Evolutionary conservation across 208 protist species (phyloP).

Genomic region (Zelonia costaricensis): DNA sequence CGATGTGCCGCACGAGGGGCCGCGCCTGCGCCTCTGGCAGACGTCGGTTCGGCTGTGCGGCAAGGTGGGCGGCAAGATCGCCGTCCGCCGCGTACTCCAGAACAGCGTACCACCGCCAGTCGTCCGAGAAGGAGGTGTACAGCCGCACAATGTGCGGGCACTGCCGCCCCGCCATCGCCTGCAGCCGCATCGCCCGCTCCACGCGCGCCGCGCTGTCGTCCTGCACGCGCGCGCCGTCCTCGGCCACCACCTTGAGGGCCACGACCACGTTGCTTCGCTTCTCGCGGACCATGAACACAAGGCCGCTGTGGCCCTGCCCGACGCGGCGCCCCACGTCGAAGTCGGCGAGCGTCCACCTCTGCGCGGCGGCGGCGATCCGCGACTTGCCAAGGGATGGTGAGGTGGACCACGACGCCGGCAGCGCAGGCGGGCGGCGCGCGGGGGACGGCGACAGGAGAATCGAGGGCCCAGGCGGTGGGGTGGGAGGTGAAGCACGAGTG

Average conservation of each 20-base stretch:
- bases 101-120: conserved; percentile 94
- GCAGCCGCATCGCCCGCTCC: conserved; percentile 96
- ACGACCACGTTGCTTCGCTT: conserved; percentile 42
- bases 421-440: neutral
- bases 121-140: conserved; percentile 97
- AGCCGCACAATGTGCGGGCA: conserved; percentile 96
- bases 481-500: neutral
- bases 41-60: neutral
- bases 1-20: conserved; percentile 34
- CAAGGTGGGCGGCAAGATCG: conserved; percentile 61
- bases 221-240: conserved; percentile 14
- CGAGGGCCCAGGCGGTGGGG: neutral
- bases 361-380: neutral
- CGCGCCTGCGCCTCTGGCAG: conserved; percentile 35
- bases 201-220: conserved; percentile 29
- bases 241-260: conserved; percentile 55
- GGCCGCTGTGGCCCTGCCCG: conserved; percentile 37
- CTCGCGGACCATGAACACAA: conserved; percentile 54
- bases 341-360: conserved; percentile 40
- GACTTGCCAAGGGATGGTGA: neutral
- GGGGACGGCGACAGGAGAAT: neutral
- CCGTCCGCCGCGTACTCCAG: conserved; percentile 96
- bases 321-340: conserved; percentile 59
- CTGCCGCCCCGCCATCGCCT: conserved; percentile 79
- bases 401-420: neutral